Conservation (phyloP, 163 green algal genomes). For the Scenedesmus sp. region DNA sequence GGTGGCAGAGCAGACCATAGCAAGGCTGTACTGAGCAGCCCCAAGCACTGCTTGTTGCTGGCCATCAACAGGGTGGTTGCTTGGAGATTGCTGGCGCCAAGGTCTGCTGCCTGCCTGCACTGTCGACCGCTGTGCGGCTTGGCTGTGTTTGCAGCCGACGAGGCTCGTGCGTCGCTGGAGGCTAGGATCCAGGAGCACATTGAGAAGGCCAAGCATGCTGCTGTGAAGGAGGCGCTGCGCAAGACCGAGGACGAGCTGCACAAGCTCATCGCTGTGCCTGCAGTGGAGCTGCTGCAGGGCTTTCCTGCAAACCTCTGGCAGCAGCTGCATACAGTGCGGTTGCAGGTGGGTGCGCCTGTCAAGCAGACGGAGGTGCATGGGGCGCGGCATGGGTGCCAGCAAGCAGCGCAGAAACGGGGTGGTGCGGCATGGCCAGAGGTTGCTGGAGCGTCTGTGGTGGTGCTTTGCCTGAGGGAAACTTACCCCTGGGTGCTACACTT, state of each 20-base stretch:
- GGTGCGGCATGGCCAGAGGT: background rate
- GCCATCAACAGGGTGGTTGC: no score
- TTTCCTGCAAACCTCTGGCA: slow-evolving; percentile 80
- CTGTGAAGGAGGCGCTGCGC: slow-evolving; percentile 35
- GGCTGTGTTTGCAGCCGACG: slow-evolving; percentile 36
- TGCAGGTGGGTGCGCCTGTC: background rate
- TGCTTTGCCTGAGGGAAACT: no score
- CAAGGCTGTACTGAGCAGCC: no score
- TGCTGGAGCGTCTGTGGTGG: background rate
- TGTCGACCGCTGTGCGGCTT: background rate
- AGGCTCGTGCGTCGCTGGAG: background rate
- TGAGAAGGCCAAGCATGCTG: slow-evolving; percentile 42
- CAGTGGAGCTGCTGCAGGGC: slow-evolving; percentile 51
- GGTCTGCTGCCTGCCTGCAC: background rate
- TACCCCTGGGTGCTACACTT: no score
- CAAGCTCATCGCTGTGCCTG: slow-evolving; percentile 40
- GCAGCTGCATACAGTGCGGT: slow-evolving; percentile 71
- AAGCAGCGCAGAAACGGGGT: no score
- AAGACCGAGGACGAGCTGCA: slow-evolving; percentile 3
- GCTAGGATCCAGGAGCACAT: background rate
- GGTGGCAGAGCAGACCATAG: no score
- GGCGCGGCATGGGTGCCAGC: background rate
- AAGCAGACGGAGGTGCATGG: background rate
- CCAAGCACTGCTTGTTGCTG: no score
- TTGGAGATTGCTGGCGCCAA: background rate